Percentiles rank a stretch among this genome's conserved stretches.
phyloP scores from a whole-genome alignment of 306 rosid genomes.

The Morella rubra region DNA sequence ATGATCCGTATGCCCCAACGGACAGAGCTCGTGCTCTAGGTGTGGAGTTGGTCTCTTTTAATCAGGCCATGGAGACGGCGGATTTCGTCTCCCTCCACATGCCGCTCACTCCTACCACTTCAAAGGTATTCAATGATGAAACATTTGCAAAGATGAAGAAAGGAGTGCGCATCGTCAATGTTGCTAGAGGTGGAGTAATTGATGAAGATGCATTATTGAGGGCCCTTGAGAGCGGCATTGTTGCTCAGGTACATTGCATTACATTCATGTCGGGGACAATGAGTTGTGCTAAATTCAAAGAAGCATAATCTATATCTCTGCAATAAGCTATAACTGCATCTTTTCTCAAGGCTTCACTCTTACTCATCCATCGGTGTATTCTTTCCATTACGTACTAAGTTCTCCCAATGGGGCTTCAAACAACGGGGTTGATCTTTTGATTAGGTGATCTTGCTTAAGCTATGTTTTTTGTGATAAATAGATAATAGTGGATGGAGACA shows the following conservation, averaged over 20 bases:
- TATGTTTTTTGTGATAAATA: neutral
- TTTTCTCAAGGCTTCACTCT: neutral
- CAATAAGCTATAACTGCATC: neutral
- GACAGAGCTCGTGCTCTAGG: slow-evolving; percentile 93
- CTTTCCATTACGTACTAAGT: neutral
- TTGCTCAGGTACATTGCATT: slow-evolving; percentile 66
- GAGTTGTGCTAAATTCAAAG: neutral
- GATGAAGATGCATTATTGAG: slow-evolving; percentile 82
- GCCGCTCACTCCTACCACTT: slow-evolving; percentile 85
- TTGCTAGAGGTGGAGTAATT: slow-evolving; percentile 91
- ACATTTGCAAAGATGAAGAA: slow-evolving; percentile 77
- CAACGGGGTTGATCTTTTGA: neutral
- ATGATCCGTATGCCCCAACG: slow-evolving; percentile 90
- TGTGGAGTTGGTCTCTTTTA: slow-evolving; percentile 79
- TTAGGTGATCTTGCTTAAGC: neutral
- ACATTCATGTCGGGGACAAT: neutral
- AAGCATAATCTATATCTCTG: neutral
- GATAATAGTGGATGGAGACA: neutral
- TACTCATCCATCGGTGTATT: neutral
- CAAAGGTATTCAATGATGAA: slow-evolving; percentile 65
- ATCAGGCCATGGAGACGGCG: slow-evolving; percentile 66
- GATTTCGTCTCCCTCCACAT: slow-evolving; percentile 89
- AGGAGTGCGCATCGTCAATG: slow-evolving; percentile 77
- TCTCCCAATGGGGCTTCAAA: neutral
- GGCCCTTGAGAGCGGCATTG: slow-evolving; percentile 79